A percentile compares a stretch with the other conserved stretches of the same genome.
Evolutionary conservation across 768 basidiomycete genomes (phyloP).

Genomic region (Leccinum sublutescens): DNA sequence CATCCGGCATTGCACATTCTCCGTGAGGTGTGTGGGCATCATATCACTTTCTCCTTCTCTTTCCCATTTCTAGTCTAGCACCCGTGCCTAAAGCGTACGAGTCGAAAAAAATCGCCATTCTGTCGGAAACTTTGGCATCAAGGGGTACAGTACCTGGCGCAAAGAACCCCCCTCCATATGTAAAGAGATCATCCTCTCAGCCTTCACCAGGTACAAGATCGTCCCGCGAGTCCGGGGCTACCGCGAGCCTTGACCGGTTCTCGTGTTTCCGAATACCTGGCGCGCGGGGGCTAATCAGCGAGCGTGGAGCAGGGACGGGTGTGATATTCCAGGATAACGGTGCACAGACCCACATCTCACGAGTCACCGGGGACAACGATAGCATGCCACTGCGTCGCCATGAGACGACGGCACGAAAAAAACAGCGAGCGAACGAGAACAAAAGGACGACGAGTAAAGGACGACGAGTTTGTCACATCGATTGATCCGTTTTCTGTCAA

Average conservation of each 20-base stretch:
- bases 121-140: slow-evolving; percentile 16
- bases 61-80: not conserved
- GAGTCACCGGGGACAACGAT: not conserved
- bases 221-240: slow-evolving; percentile 5
- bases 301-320: not conserved
- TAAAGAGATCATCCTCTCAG: slow-evolving; percentile 3
- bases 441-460: not conserved
- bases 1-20: not conserved
- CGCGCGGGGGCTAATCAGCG: not conserved
- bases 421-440: not conserved
- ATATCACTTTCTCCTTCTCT: not conserved
- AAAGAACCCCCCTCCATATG: not conserved
- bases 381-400: not conserved
- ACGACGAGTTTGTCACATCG: not conserved
- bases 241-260: not conserved
- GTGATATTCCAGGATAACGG: not conserved
- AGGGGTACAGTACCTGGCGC: not conserved
- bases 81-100: not conserved
- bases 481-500: slow-evolving; percentile 5
- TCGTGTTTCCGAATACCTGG: not conserved
- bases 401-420: not conserved
- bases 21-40: not conserved
- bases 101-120: slow-evolving; percentile 3
- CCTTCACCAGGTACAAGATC: slow-evolving; percentile 7
- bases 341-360: not conserved